phyloP scores from a whole-genome alignment of 129 eudicot species.

The Flaveria brownii region DNA sequence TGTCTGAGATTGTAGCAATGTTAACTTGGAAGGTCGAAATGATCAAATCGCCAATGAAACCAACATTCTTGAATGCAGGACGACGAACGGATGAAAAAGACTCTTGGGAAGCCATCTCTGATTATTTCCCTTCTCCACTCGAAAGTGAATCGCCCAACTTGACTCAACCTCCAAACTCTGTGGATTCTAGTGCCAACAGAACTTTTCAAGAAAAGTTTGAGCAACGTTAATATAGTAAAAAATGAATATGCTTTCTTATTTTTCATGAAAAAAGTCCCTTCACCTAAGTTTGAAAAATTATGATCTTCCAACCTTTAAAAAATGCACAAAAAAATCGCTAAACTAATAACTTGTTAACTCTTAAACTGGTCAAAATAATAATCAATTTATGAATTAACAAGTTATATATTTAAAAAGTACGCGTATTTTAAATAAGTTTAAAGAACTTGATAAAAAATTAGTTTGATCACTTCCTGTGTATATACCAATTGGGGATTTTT shows the following conservation, averaged over 20 bases:
- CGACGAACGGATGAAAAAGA: slow-evolving; percentile 32
- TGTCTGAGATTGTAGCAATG: slow-evolving; percentile 69
- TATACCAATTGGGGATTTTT: no score
- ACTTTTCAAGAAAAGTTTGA: slow-evolving; percentile 3
- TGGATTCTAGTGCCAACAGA: slow-evolving; percentile 16
- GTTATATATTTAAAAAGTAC: no score
- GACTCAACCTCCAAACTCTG: slow-evolving; percentile 39
- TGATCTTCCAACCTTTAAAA: not conserved
- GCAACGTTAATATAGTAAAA: no score
- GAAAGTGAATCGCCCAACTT: slow-evolving; percentile 41
- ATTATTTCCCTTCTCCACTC: slow-evolving; percentile 48
- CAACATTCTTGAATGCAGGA: slow-evolving; percentile 47
- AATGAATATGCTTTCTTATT: no score
- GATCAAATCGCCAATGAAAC: slow-evolving; percentile 44
- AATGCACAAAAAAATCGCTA: no score
- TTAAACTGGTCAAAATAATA: no score
- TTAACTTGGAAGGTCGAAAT: slow-evolving; percentile 47
- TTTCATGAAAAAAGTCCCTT: no score
- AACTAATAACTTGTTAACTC: no score
- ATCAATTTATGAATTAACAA: no score
- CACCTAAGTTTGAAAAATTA: no score
- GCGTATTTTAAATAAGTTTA: no score
- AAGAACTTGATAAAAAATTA: not conserved
- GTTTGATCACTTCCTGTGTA: no score
- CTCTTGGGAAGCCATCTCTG: slow-evolving; percentile 55